phyloP scores from a whole-genome alignment of 345 rosid genomes.

The Ceriops decandra region DNA sequence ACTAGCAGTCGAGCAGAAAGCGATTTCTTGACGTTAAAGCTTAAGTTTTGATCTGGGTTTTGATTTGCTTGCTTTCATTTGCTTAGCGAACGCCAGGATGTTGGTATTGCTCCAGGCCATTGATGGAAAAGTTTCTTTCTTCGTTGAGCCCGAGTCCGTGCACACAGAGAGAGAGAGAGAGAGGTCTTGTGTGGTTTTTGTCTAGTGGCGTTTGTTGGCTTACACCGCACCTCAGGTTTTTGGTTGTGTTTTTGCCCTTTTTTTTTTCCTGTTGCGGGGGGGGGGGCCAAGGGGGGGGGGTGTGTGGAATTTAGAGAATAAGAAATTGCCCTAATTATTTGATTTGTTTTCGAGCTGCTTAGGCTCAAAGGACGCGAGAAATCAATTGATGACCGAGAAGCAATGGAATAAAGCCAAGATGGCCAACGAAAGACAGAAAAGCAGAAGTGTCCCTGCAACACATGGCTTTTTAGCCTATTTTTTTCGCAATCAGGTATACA shows the following conservation, averaged over 20 bases:
- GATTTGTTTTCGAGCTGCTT: neutral
- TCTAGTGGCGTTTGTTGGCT: slow-evolving; percentile 40
- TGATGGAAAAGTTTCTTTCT: slow-evolving; percentile 14
- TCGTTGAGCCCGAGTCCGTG: neutral
- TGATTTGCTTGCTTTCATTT: slow-evolving; percentile 6
- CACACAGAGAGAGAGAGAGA: slow-evolving; percentile 6
- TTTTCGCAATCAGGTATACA: too few species aligned
- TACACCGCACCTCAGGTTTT: slow-evolving; percentile 28
- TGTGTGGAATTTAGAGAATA: too few species aligned
- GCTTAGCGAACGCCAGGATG: slow-evolving; percentile 38
- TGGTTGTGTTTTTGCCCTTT: neutral
- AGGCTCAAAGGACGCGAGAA: too few species aligned
- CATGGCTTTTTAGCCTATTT: too few species aligned
- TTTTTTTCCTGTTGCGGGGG: too few species aligned
- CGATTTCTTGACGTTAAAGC: neutral
- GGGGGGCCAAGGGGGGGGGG: too few species aligned
- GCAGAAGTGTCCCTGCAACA: too few species aligned
- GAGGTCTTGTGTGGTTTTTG: too few species aligned
- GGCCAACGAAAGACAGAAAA: too few species aligned
- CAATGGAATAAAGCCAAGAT: too few species aligned
- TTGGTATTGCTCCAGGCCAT: slow-evolving; percentile 48
- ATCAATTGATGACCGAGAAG: too few species aligned
- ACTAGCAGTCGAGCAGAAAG: neutral
- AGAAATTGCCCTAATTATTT: too few species aligned
- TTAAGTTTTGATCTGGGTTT: neutral